Evolutionary conservation across 106 monocot genomes (phyloP).

Genomic region (Apostasia shenzhenica): DNA sequence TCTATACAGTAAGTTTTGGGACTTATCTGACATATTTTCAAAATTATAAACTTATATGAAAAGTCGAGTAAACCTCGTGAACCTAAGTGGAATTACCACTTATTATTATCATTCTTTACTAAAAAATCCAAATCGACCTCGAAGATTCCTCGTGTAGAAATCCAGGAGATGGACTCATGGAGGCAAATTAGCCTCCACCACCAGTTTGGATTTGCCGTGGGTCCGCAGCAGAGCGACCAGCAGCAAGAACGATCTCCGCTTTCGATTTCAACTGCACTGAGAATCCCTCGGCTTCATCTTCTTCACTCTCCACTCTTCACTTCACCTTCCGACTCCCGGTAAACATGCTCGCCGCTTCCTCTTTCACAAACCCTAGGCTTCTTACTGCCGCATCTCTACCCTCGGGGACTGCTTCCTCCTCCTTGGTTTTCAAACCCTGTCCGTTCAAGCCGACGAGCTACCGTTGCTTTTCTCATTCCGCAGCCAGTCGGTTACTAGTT

Average conservation of each 20-base stretch:
- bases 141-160: no score
- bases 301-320: background rate
- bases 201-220: background rate
- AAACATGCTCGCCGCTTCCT: slow-evolving; percentile 28
- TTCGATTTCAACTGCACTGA: background rate
- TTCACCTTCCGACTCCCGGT: background rate
- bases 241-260: background rate
- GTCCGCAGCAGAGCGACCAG: background rate
- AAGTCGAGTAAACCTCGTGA: no score
- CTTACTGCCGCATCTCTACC: background rate
- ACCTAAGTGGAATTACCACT: no score
- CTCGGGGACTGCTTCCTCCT: slow-evolving; percentile 9
- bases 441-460: slow-evolving; percentile 4
- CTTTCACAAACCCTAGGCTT: slow-evolving; percentile 26
- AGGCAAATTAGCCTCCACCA: background rate
- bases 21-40: no score
- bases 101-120: no score
- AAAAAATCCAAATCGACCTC: no score
- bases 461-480: background rate
- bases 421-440: slow-evolving; percentile 16
- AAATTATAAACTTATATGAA: no score
- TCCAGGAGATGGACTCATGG: no score
- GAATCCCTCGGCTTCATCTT: background rate
- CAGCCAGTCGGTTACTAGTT: slow-evolving; percentile 16
- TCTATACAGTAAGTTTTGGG: no score